Evolutionary conservation across 2,329 filamentous ascomycete species (phyloP), one percentile per base, ranked within the genome.

Genomic region (Metarhizium brunneum): DNA sequence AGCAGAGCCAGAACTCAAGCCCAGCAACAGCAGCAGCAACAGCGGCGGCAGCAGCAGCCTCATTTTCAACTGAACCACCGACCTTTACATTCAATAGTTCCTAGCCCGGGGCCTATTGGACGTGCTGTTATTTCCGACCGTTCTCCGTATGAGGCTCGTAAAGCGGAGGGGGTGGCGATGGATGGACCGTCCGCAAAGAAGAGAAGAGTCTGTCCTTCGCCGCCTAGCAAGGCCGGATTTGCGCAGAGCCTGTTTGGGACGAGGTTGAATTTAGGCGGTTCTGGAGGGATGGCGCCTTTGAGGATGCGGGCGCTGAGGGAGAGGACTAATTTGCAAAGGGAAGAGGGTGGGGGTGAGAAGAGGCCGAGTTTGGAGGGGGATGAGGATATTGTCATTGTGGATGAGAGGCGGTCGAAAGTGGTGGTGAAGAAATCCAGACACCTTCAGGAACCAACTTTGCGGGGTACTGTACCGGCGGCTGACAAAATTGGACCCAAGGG

Each of bases 61-160:
- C 70, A 71, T 56, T 66, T 71, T 18, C 72, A 71, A 49, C 67
- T 71, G 14, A 70, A 68, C 16, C 74, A 78, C 48, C 69, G 73
- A 25, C 71, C 74, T 29, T 65, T 78, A n/a, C 84, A 52, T 63
- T 55, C 62, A 2, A 62, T 71, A 18, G 63, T 71, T n/a, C 62
- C 65, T 7, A 66, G 61, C 25, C 62, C 66, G 0, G 62, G 63
- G 0, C 64, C 64, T 16, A 65, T 69, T 2, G 70, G 70, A 2
- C 63, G 70, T 36, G 69, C 70, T 1, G 62, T 60, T 1, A 63
- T 73, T 32, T 62, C 70, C 3, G 60, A 59, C 4, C 62, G 65
- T 16, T 72, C 69, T 1, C 70, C 70, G 1, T 73, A 63, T 51
- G 69, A 72, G 53, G 62, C 57, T 20, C 66, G 69, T 55, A 62